Percentiles rank a stretch among this genome's conserved stretches.
Evolutionary conservation across 73 alveolate genomes (phyloP).

Genomic region (Strombidium stylifer): DNA sequence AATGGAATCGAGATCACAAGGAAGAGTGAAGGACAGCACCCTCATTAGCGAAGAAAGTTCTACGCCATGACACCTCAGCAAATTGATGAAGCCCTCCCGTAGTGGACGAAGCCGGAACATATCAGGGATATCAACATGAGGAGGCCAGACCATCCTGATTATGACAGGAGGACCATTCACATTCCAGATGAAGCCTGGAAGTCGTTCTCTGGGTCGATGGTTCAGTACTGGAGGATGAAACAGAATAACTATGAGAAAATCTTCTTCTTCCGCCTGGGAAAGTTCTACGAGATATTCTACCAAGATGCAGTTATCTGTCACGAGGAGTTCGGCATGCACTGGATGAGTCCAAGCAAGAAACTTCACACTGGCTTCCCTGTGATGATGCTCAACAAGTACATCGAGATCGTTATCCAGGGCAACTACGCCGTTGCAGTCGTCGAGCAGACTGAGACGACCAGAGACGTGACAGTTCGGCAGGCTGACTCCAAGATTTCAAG

Average conservation of each 20-base stretch:
- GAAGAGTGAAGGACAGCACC: too few species aligned
- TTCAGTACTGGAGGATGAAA: conserved; percentile 73
- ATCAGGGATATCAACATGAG: conserved; percentile 55
- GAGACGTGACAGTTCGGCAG: conserved; percentile 68
- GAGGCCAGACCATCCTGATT: conserved; percentile 56
- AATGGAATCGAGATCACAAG: too few species aligned
- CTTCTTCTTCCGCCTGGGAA: conserved; percentile 64
- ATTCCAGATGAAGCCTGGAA: conserved; percentile 60
- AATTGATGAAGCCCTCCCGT: conserved; percentile 7
- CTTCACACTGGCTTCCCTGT: conserved; percentile 93
- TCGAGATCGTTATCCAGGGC: conserved; percentile 65
- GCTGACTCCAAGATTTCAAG: neutral
- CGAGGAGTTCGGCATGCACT: conserved; percentile 72
- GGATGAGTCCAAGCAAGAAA: conserved; percentile 82
- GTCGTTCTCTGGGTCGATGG: conserved; percentile 74
- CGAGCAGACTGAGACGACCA: conserved; percentile 93
- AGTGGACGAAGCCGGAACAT: conserved; percentile 29
- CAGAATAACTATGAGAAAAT: conserved; percentile 59
- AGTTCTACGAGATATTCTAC: conserved; percentile 81
- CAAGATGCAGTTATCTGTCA: conserved; percentile 73
- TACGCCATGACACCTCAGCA: neutral
- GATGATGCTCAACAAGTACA: conserved; percentile 76
- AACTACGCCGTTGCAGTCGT: conserved; percentile 91
- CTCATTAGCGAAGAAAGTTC: too few species aligned
- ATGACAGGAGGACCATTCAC: conserved; percentile 64